Evolutionary conservation across 139 green algal species (phyloP), one percentile per base, ranked within the genome.

Genomic region (Closterium sp.): DNA sequence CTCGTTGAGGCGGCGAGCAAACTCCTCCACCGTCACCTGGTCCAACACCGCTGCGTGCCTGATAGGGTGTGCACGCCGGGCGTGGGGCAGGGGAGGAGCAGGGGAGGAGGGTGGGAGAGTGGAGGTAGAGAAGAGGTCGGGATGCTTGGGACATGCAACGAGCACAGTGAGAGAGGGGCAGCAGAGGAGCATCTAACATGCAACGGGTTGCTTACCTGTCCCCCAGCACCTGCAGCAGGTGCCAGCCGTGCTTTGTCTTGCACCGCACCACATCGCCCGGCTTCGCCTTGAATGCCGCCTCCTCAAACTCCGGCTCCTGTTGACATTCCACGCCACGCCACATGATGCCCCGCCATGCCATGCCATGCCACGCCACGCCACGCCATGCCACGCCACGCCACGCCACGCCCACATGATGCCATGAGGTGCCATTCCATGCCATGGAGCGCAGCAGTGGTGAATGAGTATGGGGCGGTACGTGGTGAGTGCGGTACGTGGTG

Each of bases 221-320:
- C 32, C 90, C 50, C 19, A 94, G 86, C 79, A 94, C 92, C 29
- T 94, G 92, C 70, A 94, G 92, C 31, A 94, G 89, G 70, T 94
- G 92, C 92, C 90, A 94, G 6, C 92, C 92, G 85, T 89, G 90
- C 92, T 94, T 94, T 31, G 92, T 94, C 85, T 94, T 94, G 45
- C 92, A 91, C 19, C 89, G 42, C 38, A 90, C 70, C 88, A 93
- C 22, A 28, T 93, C 32, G 2, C 93, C 91, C 9, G 93, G 90
- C 24, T 9, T 45, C 27, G 92, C 92, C 32, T 31, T 62, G 45
- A 94, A 94, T 4, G 92, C 92, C 30, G 92, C 92, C 62, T 42
- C 89, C 89, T 94, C 92, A 90, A 94, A 94, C 89, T 94, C 92
- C 28, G 89, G 31, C 27, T 94, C 87, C 85, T 90, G 87, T 24